These are phyloP conservation scores for Phytophthora tentaculata DNA, from an alignment of 352 stramenopile genomes.

Conservation along the genomic window DNA sequence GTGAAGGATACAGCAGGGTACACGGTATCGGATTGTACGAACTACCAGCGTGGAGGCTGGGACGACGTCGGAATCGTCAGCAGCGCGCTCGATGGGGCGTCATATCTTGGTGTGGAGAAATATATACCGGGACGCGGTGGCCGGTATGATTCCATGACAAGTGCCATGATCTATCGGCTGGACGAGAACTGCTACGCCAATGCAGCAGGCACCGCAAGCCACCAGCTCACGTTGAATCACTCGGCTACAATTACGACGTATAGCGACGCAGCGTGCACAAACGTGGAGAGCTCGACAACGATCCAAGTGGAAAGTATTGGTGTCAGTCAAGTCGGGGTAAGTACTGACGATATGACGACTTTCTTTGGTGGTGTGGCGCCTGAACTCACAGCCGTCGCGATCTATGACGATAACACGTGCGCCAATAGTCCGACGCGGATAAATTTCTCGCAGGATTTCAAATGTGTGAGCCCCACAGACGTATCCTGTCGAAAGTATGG, in stretches of 20 bases:
- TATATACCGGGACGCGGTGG: background rate
- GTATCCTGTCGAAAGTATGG: background rate
- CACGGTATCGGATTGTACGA: constrained; percentile 13
- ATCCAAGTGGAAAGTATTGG: background rate
- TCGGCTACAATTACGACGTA: constrained; percentile 18
- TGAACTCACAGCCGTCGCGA: background rate
- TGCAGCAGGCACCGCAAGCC: constrained; percentile 8
- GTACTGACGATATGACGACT: background rate
- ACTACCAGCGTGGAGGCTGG: constrained; percentile 5
- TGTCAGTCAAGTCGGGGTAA: background rate
- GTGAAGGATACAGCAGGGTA: background rate
- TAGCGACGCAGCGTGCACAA: background rate
- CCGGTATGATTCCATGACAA: background rate
- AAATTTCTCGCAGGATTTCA: background rate
- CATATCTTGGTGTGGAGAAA: constrained; percentile 12
- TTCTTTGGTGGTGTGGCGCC: background rate
- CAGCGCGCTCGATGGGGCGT: background rate
- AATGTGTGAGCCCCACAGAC: background rate
- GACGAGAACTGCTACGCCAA: constrained; percentile 25
- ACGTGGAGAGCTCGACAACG: background rate
- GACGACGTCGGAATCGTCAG: constrained; percentile 10
- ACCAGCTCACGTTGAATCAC: constrained; percentile 11
- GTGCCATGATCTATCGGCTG: constrained; percentile 4
- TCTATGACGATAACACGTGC: background rate
- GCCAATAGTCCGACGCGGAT: background rate